A percentile compares a stretch with the other conserved stretches of the same genome.
Evolutionary conservation across 306 rosid genomes (phyloP).

Genomic region (barrel medic (Medicago truncatula)): MtrunA17r5.0-ANR NC_053043.1:23472501-23473000

Average conservation of each 20-base stretch:
- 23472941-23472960: conserved; percentile 54
- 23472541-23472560: conserved; percentile 21
- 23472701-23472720: neutral
- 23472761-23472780: conserved; percentile 62
- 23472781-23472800: conserved; percentile 68
- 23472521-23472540: neutral
- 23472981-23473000: conserved; percentile 75
- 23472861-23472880: neutral
- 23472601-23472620: neutral
- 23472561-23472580: conserved; percentile 10
- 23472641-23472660: conserved; percentile 43
- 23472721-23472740: neutral
- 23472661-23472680: conserved; percentile 26
- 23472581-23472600: neutral
- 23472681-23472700: neutral
- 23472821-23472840: neutral
- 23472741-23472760: conserved; percentile 46
- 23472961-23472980: conserved; percentile 76
- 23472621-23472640: conserved; percentile 33
- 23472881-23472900: neutral
- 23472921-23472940: neutral
- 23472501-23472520: conserved; percentile 12
- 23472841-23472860: neutral
- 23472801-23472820: conserved; percentile 66
- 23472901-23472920: neutral